phyloP scores from a whole-genome alignment of 2,329 filamentous ascomycete genomes.

The Colletotrichum sidae region DNA sequence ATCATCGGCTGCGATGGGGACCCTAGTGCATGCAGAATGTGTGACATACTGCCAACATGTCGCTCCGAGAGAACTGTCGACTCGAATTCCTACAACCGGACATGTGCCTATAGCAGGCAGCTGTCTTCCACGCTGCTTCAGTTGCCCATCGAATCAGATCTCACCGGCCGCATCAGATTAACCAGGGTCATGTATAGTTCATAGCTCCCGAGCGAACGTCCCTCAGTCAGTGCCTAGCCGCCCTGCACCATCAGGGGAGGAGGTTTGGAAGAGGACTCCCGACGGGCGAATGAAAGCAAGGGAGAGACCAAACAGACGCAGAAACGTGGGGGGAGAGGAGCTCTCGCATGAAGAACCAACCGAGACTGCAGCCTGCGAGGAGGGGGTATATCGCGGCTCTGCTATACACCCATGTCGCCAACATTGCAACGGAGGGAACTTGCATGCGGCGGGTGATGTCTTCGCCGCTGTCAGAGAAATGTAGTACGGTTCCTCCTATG shows the following conservation, averaged over 20 bases:
- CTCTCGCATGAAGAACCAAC: slow-evolving; percentile 18
- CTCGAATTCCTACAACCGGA: not conserved
- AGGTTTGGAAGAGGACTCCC: not conserved
- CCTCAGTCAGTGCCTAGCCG: not conserved
- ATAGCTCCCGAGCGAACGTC: slow-evolving; percentile 13
- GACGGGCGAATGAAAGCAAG: not conserved
- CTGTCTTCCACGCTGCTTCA: not conserved
- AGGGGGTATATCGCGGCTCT: slow-evolving; percentile 34
- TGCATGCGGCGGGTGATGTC: not conserved
- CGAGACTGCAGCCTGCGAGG: slow-evolving; percentile 1
- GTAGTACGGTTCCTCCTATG: no score
- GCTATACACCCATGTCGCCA: slow-evolving; percentile 25
- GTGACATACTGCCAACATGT: not conserved
- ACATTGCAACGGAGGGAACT: not conserved
- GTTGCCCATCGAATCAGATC: slow-evolving; percentile 12
- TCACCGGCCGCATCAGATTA: not conserved
- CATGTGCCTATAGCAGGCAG: not conserved
- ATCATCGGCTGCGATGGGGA: not conserved
- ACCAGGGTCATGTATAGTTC: not conserved
- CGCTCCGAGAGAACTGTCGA: no score
- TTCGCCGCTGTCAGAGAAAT: slow-evolving; percentile 3
- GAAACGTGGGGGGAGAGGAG: slow-evolving; percentile 24
- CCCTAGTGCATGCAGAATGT: not conserved
- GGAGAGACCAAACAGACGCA: slow-evolving; percentile 1
- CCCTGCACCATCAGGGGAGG: not conserved